phyloP scores from a whole-genome alignment of 2,329 filamentous ascomycete genomes.

The Aspergillus costaricaensis region DNA sequence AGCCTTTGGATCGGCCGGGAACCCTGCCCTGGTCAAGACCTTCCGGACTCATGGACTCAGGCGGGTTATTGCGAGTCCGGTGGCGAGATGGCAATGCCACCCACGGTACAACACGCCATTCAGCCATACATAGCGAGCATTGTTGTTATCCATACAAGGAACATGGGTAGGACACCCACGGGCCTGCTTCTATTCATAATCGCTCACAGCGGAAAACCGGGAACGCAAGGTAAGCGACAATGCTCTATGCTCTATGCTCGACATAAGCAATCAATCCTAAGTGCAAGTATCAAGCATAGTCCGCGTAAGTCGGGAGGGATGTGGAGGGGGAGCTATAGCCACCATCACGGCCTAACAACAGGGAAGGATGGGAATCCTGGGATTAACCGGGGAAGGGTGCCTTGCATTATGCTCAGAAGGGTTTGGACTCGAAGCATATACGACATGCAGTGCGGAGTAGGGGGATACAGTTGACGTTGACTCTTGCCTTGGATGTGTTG shows the following conservation, averaged over 20 bases:
- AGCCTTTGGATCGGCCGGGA: conserved; percentile 15
- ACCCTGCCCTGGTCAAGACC: conserved; percentile 16
- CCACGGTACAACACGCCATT: conserved; percentile 12
- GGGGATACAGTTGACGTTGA: not conserved
- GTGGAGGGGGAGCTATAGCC: not conserved
- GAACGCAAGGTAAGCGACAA: not conserved
- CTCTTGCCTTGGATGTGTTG: not conserved
- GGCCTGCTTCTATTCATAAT: conserved; percentile 5
- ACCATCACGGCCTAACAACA: not conserved
- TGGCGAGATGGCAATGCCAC: conserved; percentile 13
- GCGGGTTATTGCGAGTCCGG: conserved; percentile 11
- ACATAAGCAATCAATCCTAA: not conserved
- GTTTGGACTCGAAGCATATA: conserved; percentile 4
- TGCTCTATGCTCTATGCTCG: not conserved
- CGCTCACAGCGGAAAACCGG: not conserved
- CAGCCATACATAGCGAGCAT: conserved; percentile 8
- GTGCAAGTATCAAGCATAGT: not conserved
- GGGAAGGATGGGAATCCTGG: not conserved
- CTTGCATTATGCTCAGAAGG: conserved; percentile 7
- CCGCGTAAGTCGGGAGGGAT: not conserved
- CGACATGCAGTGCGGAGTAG: conserved; percentile 8
- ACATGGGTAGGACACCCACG: not conserved
- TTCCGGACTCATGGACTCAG: conserved; percentile 15
- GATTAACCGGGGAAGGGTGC: not conserved
- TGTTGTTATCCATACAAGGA: not conserved